phyloP scores from a whole-genome alignment of 148 eudicot species.

The Vaccinium corymbosum region DNA sequence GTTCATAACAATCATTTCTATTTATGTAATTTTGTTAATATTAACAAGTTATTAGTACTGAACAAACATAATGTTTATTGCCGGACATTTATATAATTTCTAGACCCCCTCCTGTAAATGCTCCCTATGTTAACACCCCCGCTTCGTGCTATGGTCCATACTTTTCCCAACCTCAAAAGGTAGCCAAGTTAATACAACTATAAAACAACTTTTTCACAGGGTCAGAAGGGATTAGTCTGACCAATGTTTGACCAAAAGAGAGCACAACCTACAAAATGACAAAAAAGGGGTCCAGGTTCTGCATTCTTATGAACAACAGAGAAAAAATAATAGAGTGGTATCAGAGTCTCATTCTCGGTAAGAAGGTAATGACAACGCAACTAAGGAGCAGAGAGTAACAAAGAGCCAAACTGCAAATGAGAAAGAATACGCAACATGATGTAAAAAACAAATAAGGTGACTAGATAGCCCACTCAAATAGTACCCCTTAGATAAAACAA shows the following conservation, averaged over 20 bases:
- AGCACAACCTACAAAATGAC: neutral
- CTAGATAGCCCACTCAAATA: neutral
- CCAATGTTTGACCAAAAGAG: neutral
- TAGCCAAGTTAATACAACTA: neutral
- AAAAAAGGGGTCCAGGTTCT: neutral
- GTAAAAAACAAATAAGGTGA: neutral
- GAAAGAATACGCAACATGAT: neutral
- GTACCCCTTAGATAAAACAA: neutral
- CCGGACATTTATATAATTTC: too few species aligned
- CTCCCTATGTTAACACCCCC: too few species aligned
- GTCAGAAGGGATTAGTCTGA: neutral
- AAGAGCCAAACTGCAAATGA: neutral
- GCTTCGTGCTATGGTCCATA: neutral
- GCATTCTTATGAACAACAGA: neutral
- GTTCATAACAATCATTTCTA: too few species aligned
- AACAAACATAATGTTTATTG: too few species aligned
- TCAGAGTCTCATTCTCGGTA: neutral
- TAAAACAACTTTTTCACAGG: neutral
- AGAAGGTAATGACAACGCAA: neutral
- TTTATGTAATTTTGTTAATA: too few species aligned
- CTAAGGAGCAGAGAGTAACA: neutral
- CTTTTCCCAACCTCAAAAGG: neutral
- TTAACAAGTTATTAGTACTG: too few species aligned
- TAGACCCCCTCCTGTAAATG: too few species aligned
- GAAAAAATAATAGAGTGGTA: neutral